Evolutionary conservation across 2,329 filamentous ascomycete species (phyloP), one percentile per base, ranked within the genome.

Genomic region (Fusarium nanum): DNA sequence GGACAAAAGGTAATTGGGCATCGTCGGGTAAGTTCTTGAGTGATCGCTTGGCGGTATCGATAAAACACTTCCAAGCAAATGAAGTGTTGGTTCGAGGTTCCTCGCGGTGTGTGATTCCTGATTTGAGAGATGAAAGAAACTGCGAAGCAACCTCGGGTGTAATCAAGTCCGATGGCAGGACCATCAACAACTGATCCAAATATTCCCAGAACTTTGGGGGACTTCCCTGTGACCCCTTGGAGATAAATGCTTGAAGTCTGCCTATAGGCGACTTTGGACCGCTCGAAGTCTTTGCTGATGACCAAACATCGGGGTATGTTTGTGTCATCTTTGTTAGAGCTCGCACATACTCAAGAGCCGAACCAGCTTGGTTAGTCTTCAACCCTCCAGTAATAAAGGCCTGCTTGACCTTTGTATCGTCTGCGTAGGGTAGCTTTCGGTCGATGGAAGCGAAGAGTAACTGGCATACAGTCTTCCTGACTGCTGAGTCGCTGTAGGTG

Each of bases 181-280:
- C 78, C 23, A 86, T 82, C 8, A 97, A 77, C 0, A 98, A 80
- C 30, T 84, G 82, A 41, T 86, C 83, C 32, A 97, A 78, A 18
- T 87, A 87, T 27, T 84, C 80, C 96, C 96, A 99, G 76, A 91
- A 97, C 12, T 85, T 86, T 6, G 85, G 81, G 0, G 88, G 83
- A 5, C 92, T 91, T n/a, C 89, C 88, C 75, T 98, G 93, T 0
- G 95, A 97, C 5, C 96, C 95, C 73, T 90, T 92, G 67, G 92
- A 90, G 9, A 98, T 83, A 72, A 97, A 96, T 11, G 89, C 83
- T 52, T 88, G 86, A 6, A 99, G 79, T 23, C 91, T 81, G 6
- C 82, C 81, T 3, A 87, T 71, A 0, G 87, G 83, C 2, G 86
- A 80, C 60, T 86, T 88, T 68, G 88, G 87, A n/a, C 82, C 82